Evolutionary conservation across 2,329 filamentous ascomycete species (phyloP).

Genomic region (Xylariaceae sp.): DNA sequence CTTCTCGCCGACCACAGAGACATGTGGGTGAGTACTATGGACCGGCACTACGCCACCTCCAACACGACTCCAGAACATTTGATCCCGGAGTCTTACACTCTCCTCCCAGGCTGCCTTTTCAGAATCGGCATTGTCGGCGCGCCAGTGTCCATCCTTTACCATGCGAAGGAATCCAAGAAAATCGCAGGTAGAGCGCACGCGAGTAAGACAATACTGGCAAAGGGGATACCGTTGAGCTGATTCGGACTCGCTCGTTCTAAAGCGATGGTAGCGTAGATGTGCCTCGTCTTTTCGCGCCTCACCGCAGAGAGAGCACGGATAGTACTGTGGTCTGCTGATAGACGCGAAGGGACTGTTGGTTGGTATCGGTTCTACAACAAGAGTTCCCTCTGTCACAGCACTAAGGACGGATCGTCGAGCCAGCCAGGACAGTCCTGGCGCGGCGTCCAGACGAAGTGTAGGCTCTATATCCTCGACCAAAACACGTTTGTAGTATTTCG

Average conservation of each 20-base stretch:
- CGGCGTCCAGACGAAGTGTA: slow-evolving; percentile 80
- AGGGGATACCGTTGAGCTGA: slow-evolving; percentile 84
- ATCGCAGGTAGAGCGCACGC: slow-evolving; percentile 83
- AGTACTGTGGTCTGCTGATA: slow-evolving; percentile 49
- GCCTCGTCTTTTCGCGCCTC: slow-evolving; percentile 67
- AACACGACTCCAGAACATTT: slow-evolving; percentile 95
- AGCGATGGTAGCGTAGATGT: slow-evolving; percentile 77
- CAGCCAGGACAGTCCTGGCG: slow-evolving; percentile 89
- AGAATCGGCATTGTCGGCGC: slow-evolving; percentile 74
- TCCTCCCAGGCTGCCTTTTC: slow-evolving; percentile 93
- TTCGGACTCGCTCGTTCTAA: slow-evolving; percentile 81
- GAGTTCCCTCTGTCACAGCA: slow-evolving; percentile 75
- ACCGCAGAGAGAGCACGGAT: slow-evolving; percentile 82
- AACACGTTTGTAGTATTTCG: slow-evolving; percentile 87
- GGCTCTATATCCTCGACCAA: slow-evolving; percentile 91
- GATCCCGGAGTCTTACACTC: slow-evolving; percentile 78
- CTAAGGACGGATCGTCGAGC: slow-evolving; percentile 78
- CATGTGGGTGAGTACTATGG: slow-evolving; percentile 27
- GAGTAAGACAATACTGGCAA: slow-evolving; percentile 79
- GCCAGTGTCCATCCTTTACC: slow-evolving; percentile 88
- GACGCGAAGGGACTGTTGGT: slow-evolving; percentile 47
- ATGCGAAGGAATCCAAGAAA: slow-evolving; percentile 88
- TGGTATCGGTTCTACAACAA: slow-evolving; percentile 86
- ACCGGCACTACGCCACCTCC: slow-evolving; percentile 84
- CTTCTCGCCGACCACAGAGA: slow-evolving; percentile 28